Conservation (phyloP, 2,329 filamentous ascomycete genomes). For the Parascedosporium putredinis region DNA sequence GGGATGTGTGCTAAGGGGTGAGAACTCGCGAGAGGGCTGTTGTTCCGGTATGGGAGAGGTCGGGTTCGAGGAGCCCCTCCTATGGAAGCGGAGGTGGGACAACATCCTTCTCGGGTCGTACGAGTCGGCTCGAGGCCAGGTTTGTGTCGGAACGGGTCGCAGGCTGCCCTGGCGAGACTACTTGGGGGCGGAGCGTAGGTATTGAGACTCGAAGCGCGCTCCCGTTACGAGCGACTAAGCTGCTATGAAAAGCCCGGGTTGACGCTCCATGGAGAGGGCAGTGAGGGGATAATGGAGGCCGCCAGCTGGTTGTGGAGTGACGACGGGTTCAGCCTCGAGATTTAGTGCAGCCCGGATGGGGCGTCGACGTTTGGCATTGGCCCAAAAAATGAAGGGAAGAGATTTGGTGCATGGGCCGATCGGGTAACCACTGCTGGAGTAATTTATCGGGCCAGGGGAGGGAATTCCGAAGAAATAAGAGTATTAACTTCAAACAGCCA, state of each 20-base stretch:
- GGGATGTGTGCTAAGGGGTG: conserved; percentile 14
- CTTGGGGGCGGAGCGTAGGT: neutral
- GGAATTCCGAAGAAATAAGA: no score
- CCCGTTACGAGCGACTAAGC: neutral
- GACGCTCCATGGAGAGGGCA: neutral
- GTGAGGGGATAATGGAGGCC: no score
- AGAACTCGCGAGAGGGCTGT: conserved; percentile 26
- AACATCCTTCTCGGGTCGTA: conserved; percentile 27
- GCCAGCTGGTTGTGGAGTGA: no score
- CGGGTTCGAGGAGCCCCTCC: conserved; percentile 45
- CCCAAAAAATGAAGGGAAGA: no score
- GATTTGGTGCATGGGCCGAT: no score
- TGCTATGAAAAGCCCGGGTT: neutral
- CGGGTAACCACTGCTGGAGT: no score
- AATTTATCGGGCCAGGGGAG: no score
- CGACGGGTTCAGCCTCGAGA: no score
- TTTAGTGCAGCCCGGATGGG: no score
- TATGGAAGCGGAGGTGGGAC: conserved; percentile 47
- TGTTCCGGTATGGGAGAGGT: conserved; percentile 41
- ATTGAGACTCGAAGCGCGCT: neutral
- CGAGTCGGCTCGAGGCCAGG: neutral
- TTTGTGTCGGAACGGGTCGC: neutral
- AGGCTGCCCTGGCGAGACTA: no score
- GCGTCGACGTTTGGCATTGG: no score
- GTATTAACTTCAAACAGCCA: no score